Conservation (phyloP, 2,329 filamentous ascomycete genomes). For the Didymosphaeria variabile region DNA sequence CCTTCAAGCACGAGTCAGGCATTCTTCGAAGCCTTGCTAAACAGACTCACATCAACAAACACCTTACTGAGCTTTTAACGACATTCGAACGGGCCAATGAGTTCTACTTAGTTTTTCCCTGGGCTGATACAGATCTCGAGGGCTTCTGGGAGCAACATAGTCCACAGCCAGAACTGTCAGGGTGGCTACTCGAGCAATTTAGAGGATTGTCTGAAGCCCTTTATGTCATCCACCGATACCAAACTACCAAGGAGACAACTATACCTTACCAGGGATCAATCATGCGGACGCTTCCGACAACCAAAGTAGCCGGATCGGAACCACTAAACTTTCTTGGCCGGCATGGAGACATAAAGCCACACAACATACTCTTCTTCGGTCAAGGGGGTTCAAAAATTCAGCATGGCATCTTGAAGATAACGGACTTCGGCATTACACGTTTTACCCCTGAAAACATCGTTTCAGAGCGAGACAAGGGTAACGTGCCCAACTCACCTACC, state of each 20-base stretch:
- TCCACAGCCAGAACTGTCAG: not conserved
- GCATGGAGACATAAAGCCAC: conserved; percentile 48
- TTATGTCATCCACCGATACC: conserved; percentile 14
- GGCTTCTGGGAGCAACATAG: conserved; percentile 2
- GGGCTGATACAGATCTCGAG: conserved; percentile 18
- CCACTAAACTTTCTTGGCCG: conserved; percentile 34
- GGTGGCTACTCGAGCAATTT: conserved; percentile 16
- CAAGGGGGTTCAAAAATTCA: conserved; percentile 13
- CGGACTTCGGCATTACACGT: conserved; percentile 41
- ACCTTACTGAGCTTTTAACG: conserved; percentile 9
- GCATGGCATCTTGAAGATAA: conserved; percentile 37
- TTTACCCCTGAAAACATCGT: conserved; percentile 13
- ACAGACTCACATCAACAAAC: not conserved
- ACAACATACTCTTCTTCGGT: conserved; percentile 46
- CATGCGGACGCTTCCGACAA: too few species aligned
- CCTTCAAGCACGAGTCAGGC: not conserved
- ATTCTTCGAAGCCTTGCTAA: not conserved
- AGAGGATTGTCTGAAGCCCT: conserved; percentile 17
- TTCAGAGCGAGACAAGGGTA: conserved; percentile 11
- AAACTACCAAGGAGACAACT: not conserved
- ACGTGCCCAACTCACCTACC: conserved; percentile 24
- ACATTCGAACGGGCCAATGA: conserved; percentile 2
- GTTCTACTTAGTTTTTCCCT: conserved; percentile 20
- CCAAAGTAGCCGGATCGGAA: too few species aligned
- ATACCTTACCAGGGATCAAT: too few species aligned